Percentiles rank a stretch among this genome's conserved stretches.
Evolutionary conservation across 371 early-diverging fungal species (phyloP).

Genomic region (Mucor plumbeus): DNA sequence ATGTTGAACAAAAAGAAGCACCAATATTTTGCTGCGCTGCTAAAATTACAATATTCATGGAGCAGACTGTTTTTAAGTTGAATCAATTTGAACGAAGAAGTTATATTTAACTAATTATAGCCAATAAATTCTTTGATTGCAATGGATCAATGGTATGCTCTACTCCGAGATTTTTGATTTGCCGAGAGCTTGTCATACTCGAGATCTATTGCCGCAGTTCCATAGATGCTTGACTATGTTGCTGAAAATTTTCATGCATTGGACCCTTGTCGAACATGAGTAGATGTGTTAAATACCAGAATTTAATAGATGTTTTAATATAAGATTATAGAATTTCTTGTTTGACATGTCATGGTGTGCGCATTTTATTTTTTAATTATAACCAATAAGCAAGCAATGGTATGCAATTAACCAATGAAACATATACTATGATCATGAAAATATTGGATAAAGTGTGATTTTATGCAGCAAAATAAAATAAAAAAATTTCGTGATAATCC

Average conservation of each 20-base stretch:
- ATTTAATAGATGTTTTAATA: neutral
- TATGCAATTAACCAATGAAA: neutral
- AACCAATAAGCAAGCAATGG: neutral
- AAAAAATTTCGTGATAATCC: neutral
- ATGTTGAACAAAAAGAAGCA: too few species aligned
- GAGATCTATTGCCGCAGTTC: neutral
- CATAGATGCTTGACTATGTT: neutral
- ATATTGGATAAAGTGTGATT: neutral
- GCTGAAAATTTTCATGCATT: neutral
- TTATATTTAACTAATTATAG: too few species aligned
- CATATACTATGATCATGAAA: neutral
- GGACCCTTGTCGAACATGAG: neutral
- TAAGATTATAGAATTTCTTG: neutral
- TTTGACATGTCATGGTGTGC: too few species aligned
- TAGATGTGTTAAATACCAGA: neutral
- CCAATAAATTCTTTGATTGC: neutral
- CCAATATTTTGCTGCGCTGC: too few species aligned
- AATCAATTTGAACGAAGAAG: too few species aligned
- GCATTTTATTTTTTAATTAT: neutral
- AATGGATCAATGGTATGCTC: neutral
- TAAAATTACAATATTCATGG: too few species aligned
- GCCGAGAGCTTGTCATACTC: neutral
- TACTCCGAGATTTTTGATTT: neutral
- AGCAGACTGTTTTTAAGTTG: too few species aligned
- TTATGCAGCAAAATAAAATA: too few species aligned